Evolutionary conservation across 805 yeast genomes (phyloP), one percentile per base, ranked within the genome.

Genomic region (Candida boleticola): DNA sequence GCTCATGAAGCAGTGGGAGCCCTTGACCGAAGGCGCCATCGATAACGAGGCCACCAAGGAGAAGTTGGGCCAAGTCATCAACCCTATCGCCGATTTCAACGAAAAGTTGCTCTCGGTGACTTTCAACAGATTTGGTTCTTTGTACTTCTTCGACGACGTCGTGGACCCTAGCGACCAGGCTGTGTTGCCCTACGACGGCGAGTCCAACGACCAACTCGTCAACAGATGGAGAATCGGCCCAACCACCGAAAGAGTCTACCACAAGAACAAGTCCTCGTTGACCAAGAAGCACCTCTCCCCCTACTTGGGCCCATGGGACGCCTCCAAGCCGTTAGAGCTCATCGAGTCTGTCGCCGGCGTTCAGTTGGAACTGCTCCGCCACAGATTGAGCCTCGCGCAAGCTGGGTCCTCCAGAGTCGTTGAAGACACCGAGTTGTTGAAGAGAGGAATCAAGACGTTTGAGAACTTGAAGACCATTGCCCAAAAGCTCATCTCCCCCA

Each of bases 171-270:
- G 53, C 22, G 61, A 68, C 29, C 80, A 75, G 45, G 43, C 51
- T 13, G 55, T 69, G 13, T 59, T 79, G 17, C 71, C 76, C 2
- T 87, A 84, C 52, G 81, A 76, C 3, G 86, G 81, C 11, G 96
- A 88, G 61, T 64, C 73, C 14, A 66, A 79, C 38, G 64, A 72
- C 6, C 65, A 62, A 27, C 64, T 86, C 36, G 67, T 69, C 40
- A 74, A 77, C 47, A 79, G 96, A 67, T 90, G 95, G 95, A 76
- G 83, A 58, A 80, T 92, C 51, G 98, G 99, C 5, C 93, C 96
- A n/a, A 77, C 87, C 19, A 81, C 80, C 23, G 97, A 92, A 62
- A 76, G 85, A 50, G 76, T 80, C 11, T 86, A 82, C 60, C 83
- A 89, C 77, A 85, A 84, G 60, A 77, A 81, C 50, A 83, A 82